phyloP scores from a whole-genome alignment of 139 green algal species.

The Chlamydomonas sp. region DNA sequence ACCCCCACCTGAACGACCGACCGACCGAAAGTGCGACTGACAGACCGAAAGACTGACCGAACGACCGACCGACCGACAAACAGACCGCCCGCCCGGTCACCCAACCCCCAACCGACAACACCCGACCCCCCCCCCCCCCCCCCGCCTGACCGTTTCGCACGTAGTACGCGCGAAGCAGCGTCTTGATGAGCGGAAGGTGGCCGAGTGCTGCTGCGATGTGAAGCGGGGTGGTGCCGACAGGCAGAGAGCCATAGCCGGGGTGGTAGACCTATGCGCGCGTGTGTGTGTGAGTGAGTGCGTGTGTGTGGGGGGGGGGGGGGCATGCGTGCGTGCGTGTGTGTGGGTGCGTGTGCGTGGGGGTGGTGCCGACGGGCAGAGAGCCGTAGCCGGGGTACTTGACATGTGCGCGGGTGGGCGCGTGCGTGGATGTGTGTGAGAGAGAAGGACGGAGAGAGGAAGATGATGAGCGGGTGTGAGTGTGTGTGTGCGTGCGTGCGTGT shows the following conservation, averaged over 20 bases:
- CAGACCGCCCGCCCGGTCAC: conserved; percentile 3
- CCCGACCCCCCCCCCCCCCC: too few relatives aligned
- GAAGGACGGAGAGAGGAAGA: too few relatives aligned
- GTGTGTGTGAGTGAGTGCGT: not conserved
- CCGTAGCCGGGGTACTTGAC: too few relatives aligned
- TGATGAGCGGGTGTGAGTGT: too few relatives aligned
- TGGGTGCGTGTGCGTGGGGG: not conserved
- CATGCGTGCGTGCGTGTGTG: too few relatives aligned
- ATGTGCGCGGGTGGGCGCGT: too few relatives aligned
- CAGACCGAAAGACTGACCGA: too few relatives aligned
- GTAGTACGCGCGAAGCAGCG: conserved; percentile 21
- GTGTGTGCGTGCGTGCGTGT: too few relatives aligned
- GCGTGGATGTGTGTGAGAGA: too few relatives aligned
- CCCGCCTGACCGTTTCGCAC: not conserved
- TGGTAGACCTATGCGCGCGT: not conserved
- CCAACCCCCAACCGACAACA: conserved; percentile 23
- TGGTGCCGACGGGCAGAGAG: not conserved
- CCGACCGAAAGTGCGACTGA: too few relatives aligned
- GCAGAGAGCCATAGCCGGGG: conserved; percentile 13
- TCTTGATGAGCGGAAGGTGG: conserved; percentile 17
- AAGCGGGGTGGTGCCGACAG: conserved; percentile 20
- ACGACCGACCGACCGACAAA: too few relatives aligned
- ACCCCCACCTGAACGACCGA: too few relatives aligned
- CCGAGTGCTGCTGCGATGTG: conserved; percentile 26
- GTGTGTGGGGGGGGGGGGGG: not conserved